Percentiles rank a stretch among this genome's conserved stretches.
These are phyloP conservation scores for Tripterygium wilfordii DNA, from an alignment of 177 flowering plant species.

Conservation along the genomic window DNA sequence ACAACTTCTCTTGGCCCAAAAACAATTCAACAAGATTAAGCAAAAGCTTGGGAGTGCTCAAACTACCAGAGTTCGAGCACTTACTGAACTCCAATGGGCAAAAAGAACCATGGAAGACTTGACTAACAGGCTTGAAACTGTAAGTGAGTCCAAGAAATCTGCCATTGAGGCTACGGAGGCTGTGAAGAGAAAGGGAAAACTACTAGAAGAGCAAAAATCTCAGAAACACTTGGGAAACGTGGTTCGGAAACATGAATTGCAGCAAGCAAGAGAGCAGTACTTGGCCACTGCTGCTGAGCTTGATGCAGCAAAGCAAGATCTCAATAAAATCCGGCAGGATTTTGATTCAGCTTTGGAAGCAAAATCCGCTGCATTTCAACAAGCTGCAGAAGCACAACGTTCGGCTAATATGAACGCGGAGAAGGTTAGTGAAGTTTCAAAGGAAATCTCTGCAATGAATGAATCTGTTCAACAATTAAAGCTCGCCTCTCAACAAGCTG, in stretches of 20 bases:
- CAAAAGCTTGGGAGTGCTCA: conserved; percentile 34
- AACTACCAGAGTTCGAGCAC: conserved; percentile 27
- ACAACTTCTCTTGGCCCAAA: conserved; percentile 45
- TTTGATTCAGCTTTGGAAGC: conserved; percentile 47
- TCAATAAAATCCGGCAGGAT: conserved; percentile 41
- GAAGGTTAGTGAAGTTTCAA: conserved; percentile 26
- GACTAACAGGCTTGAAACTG: conserved; percentile 27
- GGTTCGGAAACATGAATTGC: conserved; percentile 25
- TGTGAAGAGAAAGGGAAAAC: conserved; percentile 23
- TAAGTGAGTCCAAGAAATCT: conserved; percentile 31
- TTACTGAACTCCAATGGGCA: conserved; percentile 38
- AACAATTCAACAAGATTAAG: conserved; percentile 34
- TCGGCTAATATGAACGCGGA: conserved; percentile 24
- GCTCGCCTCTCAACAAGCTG: conserved; percentile 18
- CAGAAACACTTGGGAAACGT: conserved; percentile 3
- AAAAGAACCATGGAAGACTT: conserved; percentile 37
- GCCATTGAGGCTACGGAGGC: conserved; percentile 35
- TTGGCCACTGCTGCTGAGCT: conserved; percentile 25
- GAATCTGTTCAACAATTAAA: conserved; percentile 26
- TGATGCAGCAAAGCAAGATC: conserved; percentile 41
- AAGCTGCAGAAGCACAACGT: conserved; percentile 42
- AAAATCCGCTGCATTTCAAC: conserved; percentile 35
- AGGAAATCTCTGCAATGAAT: conserved; percentile 30
- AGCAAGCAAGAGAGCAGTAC: conserved; percentile 36
- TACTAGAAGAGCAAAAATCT: conserved; percentile 32